Evolutionary conservation across 2,329 filamentous ascomycete species (phyloP).

Genomic region (Microdochium bolleyi): DNA sequence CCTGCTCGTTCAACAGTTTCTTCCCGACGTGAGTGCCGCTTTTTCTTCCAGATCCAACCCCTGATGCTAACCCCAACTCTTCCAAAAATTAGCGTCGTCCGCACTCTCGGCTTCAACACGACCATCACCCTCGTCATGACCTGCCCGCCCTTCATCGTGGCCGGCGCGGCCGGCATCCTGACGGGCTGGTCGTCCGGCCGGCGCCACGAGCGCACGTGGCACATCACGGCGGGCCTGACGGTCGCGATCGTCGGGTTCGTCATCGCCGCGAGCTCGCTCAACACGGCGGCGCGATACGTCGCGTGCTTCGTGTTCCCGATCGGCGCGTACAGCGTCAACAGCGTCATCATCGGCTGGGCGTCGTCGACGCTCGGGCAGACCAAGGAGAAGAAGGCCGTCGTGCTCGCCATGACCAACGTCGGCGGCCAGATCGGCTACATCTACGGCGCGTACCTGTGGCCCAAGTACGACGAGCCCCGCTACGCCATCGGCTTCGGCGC

Average conservation of each 20-base stretch:
- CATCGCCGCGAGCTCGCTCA: constrained; percentile 25
- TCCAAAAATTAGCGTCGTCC: constrained; percentile 35
- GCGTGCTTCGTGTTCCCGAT: constrained; percentile 33
- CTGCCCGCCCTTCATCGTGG: constrained; percentile 42
- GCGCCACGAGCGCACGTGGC: constrained; percentile 39
- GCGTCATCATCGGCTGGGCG: constrained; percentile 37
- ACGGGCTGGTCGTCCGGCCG: constrained; percentile 41
- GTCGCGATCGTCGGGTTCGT: constrained; percentile 33
- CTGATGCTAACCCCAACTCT: constrained; percentile 20
- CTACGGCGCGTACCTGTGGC: constrained; percentile 43
- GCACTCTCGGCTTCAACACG: constrained; percentile 37
- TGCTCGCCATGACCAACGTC: constrained; percentile 39
- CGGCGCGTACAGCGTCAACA: constrained; percentile 36
- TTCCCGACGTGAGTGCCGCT: constrained; percentile 21
- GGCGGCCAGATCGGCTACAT: constrained; percentile 38
- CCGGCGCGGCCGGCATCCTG: constrained; percentile 34
- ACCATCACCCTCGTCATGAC: constrained; percentile 44
- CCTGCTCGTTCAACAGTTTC: constrained; percentile 19
- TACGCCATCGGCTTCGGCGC: constrained; percentile 36
- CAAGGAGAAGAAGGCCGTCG: constrained; percentile 38
- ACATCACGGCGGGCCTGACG: constrained; percentile 34
- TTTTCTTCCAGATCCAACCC: too few species aligned
- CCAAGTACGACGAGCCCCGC: constrained; percentile 31
- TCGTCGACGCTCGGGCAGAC: constrained; percentile 34
- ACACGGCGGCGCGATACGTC: constrained; percentile 29